Base-by-base conservation (phyloP, 352 stramenopile species). In the Phytopythium litorale region DNA sequence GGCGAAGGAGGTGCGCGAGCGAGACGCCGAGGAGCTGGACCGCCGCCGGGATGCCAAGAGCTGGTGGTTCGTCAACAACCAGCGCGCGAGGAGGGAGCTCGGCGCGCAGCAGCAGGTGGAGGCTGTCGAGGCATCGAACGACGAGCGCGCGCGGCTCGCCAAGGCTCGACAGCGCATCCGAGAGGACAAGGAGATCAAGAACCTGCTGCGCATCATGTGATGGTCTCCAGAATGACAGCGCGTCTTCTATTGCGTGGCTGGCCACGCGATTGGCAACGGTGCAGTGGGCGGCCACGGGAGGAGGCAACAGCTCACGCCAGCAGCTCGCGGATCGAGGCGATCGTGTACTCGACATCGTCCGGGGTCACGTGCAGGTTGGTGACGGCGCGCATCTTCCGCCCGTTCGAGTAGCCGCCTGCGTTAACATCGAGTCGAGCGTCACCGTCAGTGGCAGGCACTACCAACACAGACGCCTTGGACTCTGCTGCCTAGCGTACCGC, bases 311-410 rank as follows among this genome's bases (percentile, higher is more conserved):
- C 33, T 70, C 30, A 86, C 30, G 76, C 64, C 59, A 93, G 59
- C 58, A 92, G 72, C 62, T 76, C 70, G 9, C 74, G 78, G 60
- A 91, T 69, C 3, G 83, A 76, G 13, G 71, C 52, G 45, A 94
- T 62, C 1, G 70, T 74, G 64, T 91, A 89, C 38, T 79, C 71
- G 37, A 95, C 70, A 60, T 93, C 86, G 9, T 85, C 64, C 2
- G 62, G 38, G 7, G 79, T 78, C 38, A 95, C 70, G 68, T 95
- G 82, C 50, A 95, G 67, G 60, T 95, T 89, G 16, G 83, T 89
- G 42, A 92, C 86, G 0, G 71, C 82, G 18, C 86, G 82, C 32
- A 95, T 67, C 33, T 78, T 79, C 50, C 81, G 78, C 12, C 71
- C 76, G 33, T 83, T 76, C 48, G 72, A 75, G 61, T 95, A 93